Evolutionary conservation across 2,329 filamentous ascomycete species (phyloP), one percentile per base, ranked within the genome.

Genomic region (Drechslerella coelobrocha): DNA sequence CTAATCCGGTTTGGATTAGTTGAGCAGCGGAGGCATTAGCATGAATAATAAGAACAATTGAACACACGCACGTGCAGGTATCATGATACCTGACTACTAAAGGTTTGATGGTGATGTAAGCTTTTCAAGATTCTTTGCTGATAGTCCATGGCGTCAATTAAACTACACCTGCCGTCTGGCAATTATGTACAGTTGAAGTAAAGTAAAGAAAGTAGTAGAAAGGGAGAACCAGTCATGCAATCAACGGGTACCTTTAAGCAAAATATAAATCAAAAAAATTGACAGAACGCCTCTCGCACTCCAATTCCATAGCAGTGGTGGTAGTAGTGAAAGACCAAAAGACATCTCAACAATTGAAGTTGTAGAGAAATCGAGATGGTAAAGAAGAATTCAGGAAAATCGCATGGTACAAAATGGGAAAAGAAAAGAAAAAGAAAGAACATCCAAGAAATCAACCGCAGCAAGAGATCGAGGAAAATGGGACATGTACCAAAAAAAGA

Each of bases 151-250:
- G 56, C 45, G 26, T 54, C 50, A 41, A 61, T 54, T 54, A 48
- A 41, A 61, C 59, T 61, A 47, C 59, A 54, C 59, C 47, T 45
- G 21, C 19, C 37, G 47, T 47, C 27, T 21, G 41, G 14, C 10
- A 51, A 55, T 48, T 69, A 69, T 69, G 43, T 69, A 69, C 65
- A 69, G 34, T 10, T n/a, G 26, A 69, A 48, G 45, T 43, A 47
- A 41, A 48, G 29, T 31, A 34, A 37, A 39, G 31, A 23, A 57
- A 41, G 19, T 2, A 31, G 14, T 21, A 10, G 53, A 50, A 26
- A 29, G 29, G 27, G 6, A 23, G 10, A 27, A 51, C 21, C 14
- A 51, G 24, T 2, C 41, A 21, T 8, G 19, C 47, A 29, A 23
- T 10, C 9, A 27, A 27, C 9, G n/a, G 9, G 14, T 8, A 45